A percentile compares a stretch with the other conserved stretches of the same genome.
Conservation (phyloP, 192 early-diverging fungal species). For the Powellomyces hirtus region DNA sequence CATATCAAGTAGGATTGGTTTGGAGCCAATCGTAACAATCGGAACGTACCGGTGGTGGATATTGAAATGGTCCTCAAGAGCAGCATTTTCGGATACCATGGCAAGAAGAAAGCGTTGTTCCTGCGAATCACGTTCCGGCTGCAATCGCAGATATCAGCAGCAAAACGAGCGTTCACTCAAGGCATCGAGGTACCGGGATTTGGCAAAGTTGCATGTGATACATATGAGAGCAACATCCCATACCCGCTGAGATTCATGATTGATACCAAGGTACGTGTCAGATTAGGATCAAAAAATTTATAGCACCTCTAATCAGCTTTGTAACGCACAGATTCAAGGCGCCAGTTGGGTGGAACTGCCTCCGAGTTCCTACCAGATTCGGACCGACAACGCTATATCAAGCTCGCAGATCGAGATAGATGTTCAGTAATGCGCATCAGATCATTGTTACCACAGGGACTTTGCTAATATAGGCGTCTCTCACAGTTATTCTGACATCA, state of each 20-base stretch:
- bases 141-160: constrained; percentile 29
- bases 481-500: constrained; percentile 66
- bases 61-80: constrained; percentile 76
- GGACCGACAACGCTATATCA: constrained; percentile 40
- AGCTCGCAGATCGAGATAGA: constrained; percentile 83
- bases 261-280: constrained; percentile 62
- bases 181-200: constrained; percentile 59
- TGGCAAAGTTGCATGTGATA: constrained; percentile 47
- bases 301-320: background rate
- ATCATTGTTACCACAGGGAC: background rate
- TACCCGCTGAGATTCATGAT: constrained; percentile 95
- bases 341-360: constrained; percentile 92
- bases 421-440: constrained; percentile 47
- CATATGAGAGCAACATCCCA: constrained; percentile 87
- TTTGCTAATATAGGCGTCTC: background rate
- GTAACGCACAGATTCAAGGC: constrained; percentile 58
- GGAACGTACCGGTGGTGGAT: constrained; percentile 42
- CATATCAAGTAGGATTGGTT: background rate
- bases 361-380: constrained; percentile 65
- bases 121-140: constrained; percentile 60
- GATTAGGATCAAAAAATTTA: no score
- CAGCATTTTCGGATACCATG: constrained; percentile 85
- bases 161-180: constrained; percentile 45
- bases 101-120: constrained; percentile 75
- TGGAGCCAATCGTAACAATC: background rate